Evolutionary conservation across 441 rosid genomes (phyloP), one percentile per base, ranked within the genome.

Genomic region (Bruguiera hainesii): DNA sequence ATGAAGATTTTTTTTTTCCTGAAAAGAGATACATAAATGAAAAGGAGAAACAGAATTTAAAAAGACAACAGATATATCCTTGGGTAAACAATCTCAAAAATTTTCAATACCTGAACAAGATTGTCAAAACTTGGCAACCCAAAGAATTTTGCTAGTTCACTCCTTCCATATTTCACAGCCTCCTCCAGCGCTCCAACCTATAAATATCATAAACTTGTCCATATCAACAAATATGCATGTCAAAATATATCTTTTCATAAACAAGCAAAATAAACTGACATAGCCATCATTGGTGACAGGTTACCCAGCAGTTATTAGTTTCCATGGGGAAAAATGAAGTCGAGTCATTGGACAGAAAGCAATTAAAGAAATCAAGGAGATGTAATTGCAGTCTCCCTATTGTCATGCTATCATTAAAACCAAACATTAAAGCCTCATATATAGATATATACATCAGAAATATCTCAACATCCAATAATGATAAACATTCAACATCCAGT

Each of bases 111-210:
- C 97, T 89, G 79, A 72, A 91, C 87, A 21, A 84, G 71, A 67
- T 81, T 66, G 48, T 76, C 68, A 73, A 82, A 89, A 42, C 71
- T 84, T 51, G 79, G 60, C 78, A 82, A 59, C 49, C 71, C 82
- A 53, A 85, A 72, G 74, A 79, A 93, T 69, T 85, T 89, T 13
- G 83, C 84, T 78, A 93, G 78, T 67, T 87, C 91, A 49, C 39
- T 68, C 80, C 96, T 84, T 70, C 96, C 97, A 79, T 85, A 88
- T 64, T 79, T 81, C 56, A 91, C 84, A 61, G 89, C 91, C 73
- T 83, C 96, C 78, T 83, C 94, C 51, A 94, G 83, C 62, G 78
- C 81, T 72, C 96, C 98, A 58, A 72, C 89, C 99, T 94, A 75
- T 42, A 78, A 0, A 42, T 3, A 11, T 13, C 4, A 18, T 11